phyloP scores from a whole-genome alignment of 306 rosid species.

The Ochetophila trinervis region DNA sequence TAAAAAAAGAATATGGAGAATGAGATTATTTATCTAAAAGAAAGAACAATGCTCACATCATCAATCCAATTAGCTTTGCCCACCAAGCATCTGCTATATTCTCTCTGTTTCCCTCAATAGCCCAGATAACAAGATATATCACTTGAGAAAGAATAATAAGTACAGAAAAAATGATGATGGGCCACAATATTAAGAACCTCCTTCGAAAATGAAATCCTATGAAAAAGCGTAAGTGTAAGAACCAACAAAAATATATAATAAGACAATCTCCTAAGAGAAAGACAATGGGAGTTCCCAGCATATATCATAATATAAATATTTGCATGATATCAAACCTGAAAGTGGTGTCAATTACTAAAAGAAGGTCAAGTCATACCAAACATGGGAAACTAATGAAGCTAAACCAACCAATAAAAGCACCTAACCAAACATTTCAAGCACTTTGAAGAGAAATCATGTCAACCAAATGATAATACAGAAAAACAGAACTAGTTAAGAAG shows the following conservation, averaged over 20 bases:
- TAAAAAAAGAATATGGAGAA: background rate
- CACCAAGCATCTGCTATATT: constrained; percentile 62
- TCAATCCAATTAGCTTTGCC: constrained; percentile 80
- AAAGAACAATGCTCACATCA: constrained; percentile 57
- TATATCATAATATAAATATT: background rate
- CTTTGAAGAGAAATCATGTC: too few relatives aligned
- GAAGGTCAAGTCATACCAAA: too few relatives aligned
- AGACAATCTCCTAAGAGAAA: too few relatives aligned
- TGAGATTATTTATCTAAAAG: constrained; percentile 9
- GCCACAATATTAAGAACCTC: constrained; percentile 66
- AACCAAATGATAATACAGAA: too few relatives aligned
- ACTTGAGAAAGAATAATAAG: constrained; percentile 68
- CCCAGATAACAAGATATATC: constrained; percentile 58
- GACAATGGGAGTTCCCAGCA: constrained; percentile 18
- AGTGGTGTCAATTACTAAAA: too few relatives aligned
- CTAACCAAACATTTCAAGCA: too few relatives aligned
- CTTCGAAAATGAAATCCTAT: constrained; percentile 65
- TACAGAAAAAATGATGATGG: constrained; percentile 58
- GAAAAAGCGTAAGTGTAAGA: constrained; percentile 27
- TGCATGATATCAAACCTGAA: background rate
- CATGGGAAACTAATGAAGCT: too few relatives aligned
- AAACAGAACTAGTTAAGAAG: too few relatives aligned
- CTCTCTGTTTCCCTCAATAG: constrained; percentile 52
- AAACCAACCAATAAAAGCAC: too few relatives aligned
- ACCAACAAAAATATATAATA: constrained; percentile 1